phyloP scores from a whole-genome alignment of 495 filamentous ascomycete genomes.

The Penicillium cosmopolitanum region DNA sequence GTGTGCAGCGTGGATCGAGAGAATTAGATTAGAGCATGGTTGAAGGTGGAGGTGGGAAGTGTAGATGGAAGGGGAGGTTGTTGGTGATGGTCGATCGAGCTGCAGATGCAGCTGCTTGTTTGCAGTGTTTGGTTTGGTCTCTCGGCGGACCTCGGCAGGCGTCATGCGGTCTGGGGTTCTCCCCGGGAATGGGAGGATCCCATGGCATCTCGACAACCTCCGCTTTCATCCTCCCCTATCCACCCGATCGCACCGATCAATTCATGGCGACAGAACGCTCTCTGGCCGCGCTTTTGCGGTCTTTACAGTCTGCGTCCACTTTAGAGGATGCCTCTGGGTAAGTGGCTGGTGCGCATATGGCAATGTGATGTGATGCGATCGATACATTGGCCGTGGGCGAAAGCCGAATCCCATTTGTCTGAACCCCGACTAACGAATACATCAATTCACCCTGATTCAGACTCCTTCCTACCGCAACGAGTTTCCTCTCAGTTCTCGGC shows the following conservation, averaged over 20 bases:
- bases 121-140: slow-evolving; percentile 42
- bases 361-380: too few species aligned
- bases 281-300: slow-evolving; percentile 54
- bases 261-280: slow-evolving; percentile 55
- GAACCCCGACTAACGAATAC: too few species aligned
- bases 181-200: slow-evolving; percentile 20
- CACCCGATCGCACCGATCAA: slow-evolving; percentile 6
- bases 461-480: slow-evolving; percentile 78
- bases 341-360: slow-evolving; percentile 32
- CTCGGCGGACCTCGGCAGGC: slow-evolving; percentile 40
- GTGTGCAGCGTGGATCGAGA: background rate
- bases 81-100: too few species aligned
- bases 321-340: slow-evolving; percentile 57
- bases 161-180: slow-evolving; percentile 34
- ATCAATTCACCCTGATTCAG: slow-evolving; percentile 35
- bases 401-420: too few species aligned
- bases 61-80: background rate
- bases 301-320: slow-evolving; percentile 51
- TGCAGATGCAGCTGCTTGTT: slow-evolving; percentile 26
- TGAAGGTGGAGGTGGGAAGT: background rate
- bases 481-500: slow-evolving; percentile 77
- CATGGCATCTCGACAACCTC: slow-evolving; percentile 10
- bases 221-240: slow-evolving; percentile 12
- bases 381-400: too few species aligned
- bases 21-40: background rate